A percentile compares a stretch with the other conserved stretches of the same genome.
These are phyloP conservation scores for Mortierella sp. DNA, from an alignment of 371 early-diverging fungal genomes.

Conservation along the genomic window DNA sequence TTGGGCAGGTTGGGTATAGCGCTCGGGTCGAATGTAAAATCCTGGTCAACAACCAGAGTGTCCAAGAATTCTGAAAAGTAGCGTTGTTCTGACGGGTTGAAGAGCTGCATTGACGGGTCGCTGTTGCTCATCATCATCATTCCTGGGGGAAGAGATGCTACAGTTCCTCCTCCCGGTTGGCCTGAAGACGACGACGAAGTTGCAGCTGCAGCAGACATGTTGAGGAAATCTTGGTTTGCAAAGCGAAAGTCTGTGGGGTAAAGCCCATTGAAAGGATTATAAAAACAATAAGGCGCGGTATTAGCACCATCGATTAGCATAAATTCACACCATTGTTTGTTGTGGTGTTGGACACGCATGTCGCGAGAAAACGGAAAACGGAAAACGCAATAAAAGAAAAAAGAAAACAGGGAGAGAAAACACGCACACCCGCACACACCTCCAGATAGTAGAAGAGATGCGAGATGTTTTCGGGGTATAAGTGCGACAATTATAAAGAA, in stretches of 20 bases:
- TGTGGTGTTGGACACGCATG: not conserved
- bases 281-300: not conserved
- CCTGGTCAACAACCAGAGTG: constrained; percentile 54
- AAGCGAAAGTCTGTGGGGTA: constrained; percentile 31
- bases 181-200: constrained; percentile 10
- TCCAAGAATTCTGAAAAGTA: constrained; percentile 58
- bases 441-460: not conserved
- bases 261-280: not conserved
- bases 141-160: not conserved
- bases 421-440: too few species aligned
- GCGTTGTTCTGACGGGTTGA: constrained; percentile 55
- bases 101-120: constrained; percentile 44
- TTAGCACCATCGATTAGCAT: not conserved
- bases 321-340: not conserved
- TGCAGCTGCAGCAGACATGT: constrained; percentile 20
- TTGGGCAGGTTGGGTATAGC: constrained; percentile 58
- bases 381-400: not conserved
- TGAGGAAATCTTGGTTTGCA: constrained; percentile 47
- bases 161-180: not conserved
- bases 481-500: not conserved
- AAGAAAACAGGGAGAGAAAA: not conserved
- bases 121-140: constrained; percentile 17
- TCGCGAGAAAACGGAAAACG: not conserved
- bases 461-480: not conserved
- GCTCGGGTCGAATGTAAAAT: constrained; percentile 54